Evolutionary conservation across 306 rosid genomes (phyloP).

Genomic region (Cajanus cajan): DNA sequence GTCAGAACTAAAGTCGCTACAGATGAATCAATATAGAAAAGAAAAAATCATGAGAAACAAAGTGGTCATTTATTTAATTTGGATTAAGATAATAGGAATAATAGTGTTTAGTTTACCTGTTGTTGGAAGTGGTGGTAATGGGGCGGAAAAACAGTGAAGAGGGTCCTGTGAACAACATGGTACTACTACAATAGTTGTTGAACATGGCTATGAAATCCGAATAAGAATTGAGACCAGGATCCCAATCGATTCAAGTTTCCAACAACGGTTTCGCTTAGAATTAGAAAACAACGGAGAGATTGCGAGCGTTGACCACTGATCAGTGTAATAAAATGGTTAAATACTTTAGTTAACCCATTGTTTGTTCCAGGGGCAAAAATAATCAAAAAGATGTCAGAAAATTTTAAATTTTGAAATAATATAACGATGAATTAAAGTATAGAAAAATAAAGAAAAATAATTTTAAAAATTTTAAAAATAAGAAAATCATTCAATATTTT

Average conservation of each 20-base stretch:
- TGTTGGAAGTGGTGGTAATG: conserved; percentile 25
- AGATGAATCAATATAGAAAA: not conserved
- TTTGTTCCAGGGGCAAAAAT: not conserved
- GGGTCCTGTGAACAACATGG: conserved; percentile 30
- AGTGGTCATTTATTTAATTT: not conserved
- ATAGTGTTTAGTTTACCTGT: conserved; percentile 40
- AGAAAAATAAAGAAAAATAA: no score
- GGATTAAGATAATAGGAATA: not conserved
- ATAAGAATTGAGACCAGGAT: not conserved
- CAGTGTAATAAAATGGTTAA: not conserved
- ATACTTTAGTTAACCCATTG: not conserved
- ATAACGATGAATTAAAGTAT: no score
- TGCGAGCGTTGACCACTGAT: not conserved
- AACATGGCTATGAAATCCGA: conserved; percentile 25
- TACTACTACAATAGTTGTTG: conserved; percentile 30
- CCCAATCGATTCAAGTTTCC: not conserved
- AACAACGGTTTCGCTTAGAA: not conserved
- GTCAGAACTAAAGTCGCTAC: not conserved
- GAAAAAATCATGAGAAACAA: not conserved
- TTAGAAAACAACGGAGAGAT: not conserved
- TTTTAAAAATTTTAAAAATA: no score
- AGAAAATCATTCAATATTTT: no score
- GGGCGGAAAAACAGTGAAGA: conserved; percentile 44
- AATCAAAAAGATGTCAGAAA: no score
- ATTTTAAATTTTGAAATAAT: no score